Evolutionary conservation across 805 yeast species (phyloP).

Genomic region (Myxozyma neotropica): DNA sequence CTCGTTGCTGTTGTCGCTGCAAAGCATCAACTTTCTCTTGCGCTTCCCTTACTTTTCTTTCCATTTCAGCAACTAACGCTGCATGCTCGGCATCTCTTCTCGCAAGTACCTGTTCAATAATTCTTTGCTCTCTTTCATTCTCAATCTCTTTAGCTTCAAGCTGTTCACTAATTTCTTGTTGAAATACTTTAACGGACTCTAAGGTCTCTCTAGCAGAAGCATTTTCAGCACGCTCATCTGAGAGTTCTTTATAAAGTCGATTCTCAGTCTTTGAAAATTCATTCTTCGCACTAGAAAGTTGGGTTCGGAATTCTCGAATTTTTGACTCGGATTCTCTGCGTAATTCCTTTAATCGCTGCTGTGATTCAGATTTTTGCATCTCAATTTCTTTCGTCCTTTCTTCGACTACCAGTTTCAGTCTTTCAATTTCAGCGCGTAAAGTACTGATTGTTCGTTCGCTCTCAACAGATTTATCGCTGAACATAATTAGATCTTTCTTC

Average conservation of each 20-base stretch:
- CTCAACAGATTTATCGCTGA: conserved; percentile 9
- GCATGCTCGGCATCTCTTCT: conserved; percentile 19
- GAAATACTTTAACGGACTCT: background rate
- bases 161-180: background rate
- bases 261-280: conserved; percentile 1
- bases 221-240: background rate
- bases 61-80: conserved; percentile 9
- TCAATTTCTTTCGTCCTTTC: conserved; percentile 3
- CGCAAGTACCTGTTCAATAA: conserved; percentile 12
- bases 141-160: conserved; percentile 2
- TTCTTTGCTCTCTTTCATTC: conserved; percentile 5
- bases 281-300: conserved; percentile 5
- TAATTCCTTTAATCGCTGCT: background rate
- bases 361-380: background rate
- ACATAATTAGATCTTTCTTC: conserved; percentile 14
- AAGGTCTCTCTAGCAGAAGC: background rate
- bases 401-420: background rate
- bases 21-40: background rate
- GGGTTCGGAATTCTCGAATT: conserved; percentile 1
- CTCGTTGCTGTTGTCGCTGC: conserved; percentile 3
- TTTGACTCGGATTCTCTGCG: conserved; percentile 3
- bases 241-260: background rate
- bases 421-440: background rate
- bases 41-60: conserved; percentile 15
- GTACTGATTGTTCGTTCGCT: conserved; percentile 6